Conservation (phyloP, 2,329 filamentous ascomycete genomes). For the Kalaharituber pfeilii region DNA sequence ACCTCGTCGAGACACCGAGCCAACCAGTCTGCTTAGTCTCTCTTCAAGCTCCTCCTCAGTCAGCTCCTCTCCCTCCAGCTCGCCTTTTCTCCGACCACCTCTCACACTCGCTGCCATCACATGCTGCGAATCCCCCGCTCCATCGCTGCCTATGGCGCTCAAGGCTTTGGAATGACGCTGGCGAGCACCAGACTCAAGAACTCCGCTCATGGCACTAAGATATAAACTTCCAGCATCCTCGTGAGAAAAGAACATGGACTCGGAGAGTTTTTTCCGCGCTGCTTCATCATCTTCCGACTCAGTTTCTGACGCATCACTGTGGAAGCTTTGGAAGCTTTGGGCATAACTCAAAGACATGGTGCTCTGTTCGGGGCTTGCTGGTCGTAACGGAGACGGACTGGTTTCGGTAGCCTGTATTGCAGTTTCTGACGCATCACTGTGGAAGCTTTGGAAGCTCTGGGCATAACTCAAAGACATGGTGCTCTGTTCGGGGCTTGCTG, state of each 20-base stretch:
- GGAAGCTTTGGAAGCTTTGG: background rate
- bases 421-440: slow-evolving; percentile 2
- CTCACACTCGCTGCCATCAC: background rate
- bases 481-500: background rate
- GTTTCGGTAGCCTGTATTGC: slow-evolving; percentile 25
- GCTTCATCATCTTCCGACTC: slow-evolving; percentile 25
- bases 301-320: slow-evolving; percentile 2
- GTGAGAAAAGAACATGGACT: slow-evolving; percentile 57
- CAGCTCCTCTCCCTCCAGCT: slow-evolving; percentile 13
- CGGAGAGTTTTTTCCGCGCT: slow-evolving; percentile 35
- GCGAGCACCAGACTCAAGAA: slow-evolving; percentile 7
- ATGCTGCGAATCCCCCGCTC: background rate
- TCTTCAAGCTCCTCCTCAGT: slow-evolving; percentile 15
- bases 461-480: background rate
- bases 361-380: background rate
- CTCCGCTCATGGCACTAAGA: slow-evolving; percentile 19
- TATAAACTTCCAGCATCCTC: slow-evolving; percentile 79
- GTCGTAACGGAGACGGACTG: too few species aligned
- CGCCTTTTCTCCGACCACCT: slow-evolving; percentile 6
- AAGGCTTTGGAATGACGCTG: background rate
- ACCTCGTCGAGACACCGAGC: slow-evolving; percentile 18
- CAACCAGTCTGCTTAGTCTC: slow-evolving; percentile 13
- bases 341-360: background rate
- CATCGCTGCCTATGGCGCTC: background rate
- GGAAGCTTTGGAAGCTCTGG: background rate